These are phyloP conservation scores for Bromus sterilis DNA, from an alignment of 176 grass and related monocot genomes.

Conservation along the genomic window DNA sequence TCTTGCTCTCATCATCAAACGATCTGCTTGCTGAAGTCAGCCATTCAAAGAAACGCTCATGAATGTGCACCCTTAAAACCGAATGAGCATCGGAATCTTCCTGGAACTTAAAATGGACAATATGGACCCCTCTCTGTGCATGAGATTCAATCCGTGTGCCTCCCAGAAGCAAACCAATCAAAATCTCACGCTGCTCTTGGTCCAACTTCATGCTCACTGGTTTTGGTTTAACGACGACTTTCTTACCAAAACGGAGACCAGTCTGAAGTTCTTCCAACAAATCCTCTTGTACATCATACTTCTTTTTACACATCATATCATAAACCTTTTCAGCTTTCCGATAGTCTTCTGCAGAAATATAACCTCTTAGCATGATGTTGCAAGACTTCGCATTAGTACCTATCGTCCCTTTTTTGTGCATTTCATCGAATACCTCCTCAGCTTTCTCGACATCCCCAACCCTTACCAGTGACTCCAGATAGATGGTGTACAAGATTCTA, in stretches of 20 bases:
- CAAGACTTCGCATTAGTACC: conserved; percentile 77
- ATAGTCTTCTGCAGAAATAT: conserved; percentile 67
- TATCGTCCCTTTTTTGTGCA: conserved; percentile 70
- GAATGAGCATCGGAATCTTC: conserved; percentile 61
- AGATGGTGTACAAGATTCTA: conserved; percentile 68
- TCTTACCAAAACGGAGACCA: conserved; percentile 56
- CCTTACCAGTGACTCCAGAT: conserved; percentile 73
- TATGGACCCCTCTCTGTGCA: conserved; percentile 44
- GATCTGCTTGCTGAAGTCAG: conserved; percentile 56
- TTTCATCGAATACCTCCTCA: conserved; percentile 77
- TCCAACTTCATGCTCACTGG: conserved; percentile 68
- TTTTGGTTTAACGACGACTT: conserved; percentile 52
- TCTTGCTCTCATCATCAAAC: conserved; percentile 42
- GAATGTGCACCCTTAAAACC: conserved; percentile 66
- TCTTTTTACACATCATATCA: conserved; percentile 84
- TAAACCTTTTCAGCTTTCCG: conserved; percentile 74
- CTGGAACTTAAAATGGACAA: conserved; percentile 65
- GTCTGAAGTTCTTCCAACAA: conserved; percentile 69
- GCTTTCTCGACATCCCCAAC: conserved; percentile 53
- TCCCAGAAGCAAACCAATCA: conserved; percentile 86
- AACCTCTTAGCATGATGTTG: conserved; percentile 72
- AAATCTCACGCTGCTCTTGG: conserved; percentile 86
- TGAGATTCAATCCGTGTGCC: conserved; percentile 65
- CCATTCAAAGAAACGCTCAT: conserved; percentile 89
- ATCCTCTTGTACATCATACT: conserved; percentile 54